Conservation (phyloP, 2,329 filamentous ascomycete genomes). For the Penicillium hordei region DNA sequence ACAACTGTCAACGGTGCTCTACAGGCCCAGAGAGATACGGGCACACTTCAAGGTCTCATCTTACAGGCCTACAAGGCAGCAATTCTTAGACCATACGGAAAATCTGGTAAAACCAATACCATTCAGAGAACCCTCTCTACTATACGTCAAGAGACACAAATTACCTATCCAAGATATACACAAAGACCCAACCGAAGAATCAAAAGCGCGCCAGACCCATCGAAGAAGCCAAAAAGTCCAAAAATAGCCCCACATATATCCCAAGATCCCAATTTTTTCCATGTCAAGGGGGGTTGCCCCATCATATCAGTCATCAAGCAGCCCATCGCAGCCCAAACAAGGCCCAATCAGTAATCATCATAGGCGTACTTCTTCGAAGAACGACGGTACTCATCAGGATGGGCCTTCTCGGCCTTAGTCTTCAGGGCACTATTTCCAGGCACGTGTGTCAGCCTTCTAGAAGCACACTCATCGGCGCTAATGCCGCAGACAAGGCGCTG, state of each 20-base stretch:
- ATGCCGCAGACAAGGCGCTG: conserved; percentile 9
- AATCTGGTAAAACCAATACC: conserved; percentile 16
- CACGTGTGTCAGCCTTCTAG: conserved; percentile 28
- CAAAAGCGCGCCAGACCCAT: conserved; percentile 18
- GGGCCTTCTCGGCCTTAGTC: conserved; percentile 43
- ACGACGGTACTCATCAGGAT: conserved; percentile 47
- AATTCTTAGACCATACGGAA: neutral
- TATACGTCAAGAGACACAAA: conserved; percentile 4
- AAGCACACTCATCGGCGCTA: conserved; percentile 17
- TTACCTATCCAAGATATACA: conserved; percentile 17
- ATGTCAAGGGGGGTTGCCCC: neutral
- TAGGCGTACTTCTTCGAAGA: conserved; percentile 44
- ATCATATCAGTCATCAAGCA: conserved; percentile 22
- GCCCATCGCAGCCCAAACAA: neutral
- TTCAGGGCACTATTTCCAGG: conserved; percentile 36
- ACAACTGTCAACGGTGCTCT: neutral
- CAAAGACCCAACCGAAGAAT: conserved; percentile 15
- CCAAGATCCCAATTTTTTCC: conserved; percentile 21
- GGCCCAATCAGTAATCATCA: conserved; percentile 31
- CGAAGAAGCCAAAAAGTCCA: neutral
- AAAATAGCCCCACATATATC: conserved; percentile 11
- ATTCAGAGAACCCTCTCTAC: conserved; percentile 7
- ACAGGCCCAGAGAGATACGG: neutral
- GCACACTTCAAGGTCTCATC: neutral
- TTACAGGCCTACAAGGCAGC: neutral